These are phyloP conservation scores for Prunus salicina DNA, from an alignment of 306 rosid species.

Conservation along the genomic window DNA sequence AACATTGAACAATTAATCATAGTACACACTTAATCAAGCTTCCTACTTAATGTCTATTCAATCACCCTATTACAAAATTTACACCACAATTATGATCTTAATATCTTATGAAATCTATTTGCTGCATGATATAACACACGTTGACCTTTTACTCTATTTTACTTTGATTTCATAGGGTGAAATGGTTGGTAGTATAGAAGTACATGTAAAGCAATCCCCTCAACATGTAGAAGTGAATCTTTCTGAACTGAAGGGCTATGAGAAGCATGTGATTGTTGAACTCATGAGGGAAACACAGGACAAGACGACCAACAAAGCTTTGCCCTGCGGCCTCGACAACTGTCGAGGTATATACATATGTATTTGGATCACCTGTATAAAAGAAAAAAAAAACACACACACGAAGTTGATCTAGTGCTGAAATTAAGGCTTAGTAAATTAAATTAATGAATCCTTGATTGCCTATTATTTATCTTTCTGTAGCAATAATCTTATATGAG, in stretches of 20 bases:
- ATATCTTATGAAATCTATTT: neutral
- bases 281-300: constrained; percentile 58
- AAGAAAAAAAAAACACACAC: too few species aligned
- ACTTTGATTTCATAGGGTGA: constrained; percentile 46
- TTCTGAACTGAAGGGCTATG: constrained; percentile 69
- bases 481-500: constrained; percentile 68
- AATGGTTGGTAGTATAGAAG: constrained; percentile 49
- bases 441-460: neutral
- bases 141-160: neutral
- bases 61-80: neutral
- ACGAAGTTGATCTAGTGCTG: neutral
- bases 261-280: constrained; percentile 66
- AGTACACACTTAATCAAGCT: too few species aligned
- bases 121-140: neutral
- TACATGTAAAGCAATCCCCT: constrained; percentile 50
- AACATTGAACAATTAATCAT: neutral
- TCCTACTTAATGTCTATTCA: neutral
- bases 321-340: constrained; percentile 42
- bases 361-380: neutral
- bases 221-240: constrained; percentile 73
- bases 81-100: neutral
- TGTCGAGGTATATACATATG: constrained; percentile 51
- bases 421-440: too few species aligned
- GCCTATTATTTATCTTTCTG: neutral
- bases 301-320: constrained; percentile 15